These are phyloP conservation scores for Canna indica DNA, from an alignment of 176 grass and related monocot genomes.

Conservation along the genomic window DNA sequence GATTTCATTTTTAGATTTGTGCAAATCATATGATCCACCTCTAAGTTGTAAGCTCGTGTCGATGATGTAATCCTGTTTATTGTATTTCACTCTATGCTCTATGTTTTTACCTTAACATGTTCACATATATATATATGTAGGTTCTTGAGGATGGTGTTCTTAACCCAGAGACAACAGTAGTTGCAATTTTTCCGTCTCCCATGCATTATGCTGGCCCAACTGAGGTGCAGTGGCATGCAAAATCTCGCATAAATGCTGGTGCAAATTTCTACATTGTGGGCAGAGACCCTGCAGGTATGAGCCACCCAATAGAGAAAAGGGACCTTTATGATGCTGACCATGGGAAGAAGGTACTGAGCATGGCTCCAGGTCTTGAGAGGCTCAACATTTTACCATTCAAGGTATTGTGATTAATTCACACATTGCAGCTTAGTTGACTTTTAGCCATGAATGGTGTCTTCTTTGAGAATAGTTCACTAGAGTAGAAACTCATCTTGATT, in stretches of 20 bases:
- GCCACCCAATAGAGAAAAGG: slow-evolving; percentile 62
- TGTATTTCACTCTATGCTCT: too few species aligned
- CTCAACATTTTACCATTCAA: slow-evolving; percentile 98
- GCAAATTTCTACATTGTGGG: slow-evolving; percentile 99
- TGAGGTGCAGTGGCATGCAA: slow-evolving; percentile 98
- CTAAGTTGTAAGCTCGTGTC: too few species aligned
- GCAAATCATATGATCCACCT: too few species aligned
- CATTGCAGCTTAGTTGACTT: neutral
- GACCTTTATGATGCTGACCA: slow-evolving; percentile 98
- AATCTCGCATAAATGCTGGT: slow-evolving; percentile 89
- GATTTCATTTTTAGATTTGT: neutral
- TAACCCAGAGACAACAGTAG: slow-evolving; percentile 85
- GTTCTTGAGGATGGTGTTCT: slow-evolving; percentile 96
- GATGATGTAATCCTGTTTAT: too few species aligned
- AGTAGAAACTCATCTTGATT: too few species aligned
- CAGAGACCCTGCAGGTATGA: slow-evolving; percentile 94
- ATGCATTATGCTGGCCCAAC: slow-evolving; percentile 98
- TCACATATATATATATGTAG: slow-evolving; percentile 24
- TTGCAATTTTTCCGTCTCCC: slow-evolving; percentile 91
- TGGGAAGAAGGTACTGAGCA: slow-evolving; percentile 85
- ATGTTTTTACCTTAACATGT: too few species aligned
- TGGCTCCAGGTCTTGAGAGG: slow-evolving; percentile 91
- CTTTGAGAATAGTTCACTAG: too few species aligned
- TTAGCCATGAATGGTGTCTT: neutral
- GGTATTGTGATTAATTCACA: slow-evolving; percentile 24